These are phyloP conservation scores for Suillus discolor DNA, from an alignment of 768 basidiomycete species.

Conservation along the genomic window DNA sequence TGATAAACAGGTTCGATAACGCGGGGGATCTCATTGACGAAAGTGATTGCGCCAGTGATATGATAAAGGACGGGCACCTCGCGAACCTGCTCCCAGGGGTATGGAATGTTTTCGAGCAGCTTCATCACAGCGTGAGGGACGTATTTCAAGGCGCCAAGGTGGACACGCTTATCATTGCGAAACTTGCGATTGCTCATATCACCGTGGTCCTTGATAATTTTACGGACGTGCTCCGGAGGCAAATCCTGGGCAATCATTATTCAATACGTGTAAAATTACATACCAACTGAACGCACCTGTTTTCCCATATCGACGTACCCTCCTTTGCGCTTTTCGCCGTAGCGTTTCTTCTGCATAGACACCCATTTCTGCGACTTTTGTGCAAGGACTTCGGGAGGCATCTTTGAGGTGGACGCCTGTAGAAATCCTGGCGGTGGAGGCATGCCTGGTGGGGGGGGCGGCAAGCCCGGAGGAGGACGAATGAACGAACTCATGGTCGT, in stretches of 20 bases:
- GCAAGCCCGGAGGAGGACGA: conserved; percentile 35
- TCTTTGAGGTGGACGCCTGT: conserved; percentile 41
- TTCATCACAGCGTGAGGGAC: conserved; percentile 99
- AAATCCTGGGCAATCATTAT: conserved; percentile 60
- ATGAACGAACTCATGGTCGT: conserved; percentile 36
- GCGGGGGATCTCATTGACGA: conserved; percentile 97
- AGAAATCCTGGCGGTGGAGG: conserved; percentile 36
- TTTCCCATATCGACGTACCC: conserved; percentile 93
- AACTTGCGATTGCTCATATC: conserved; percentile 99
- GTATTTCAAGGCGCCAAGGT: conserved; percentile 97
- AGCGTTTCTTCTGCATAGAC: conserved; percentile 90
- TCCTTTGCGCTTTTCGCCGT: conserved; percentile 88
- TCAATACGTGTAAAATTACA: conserved; percentile 7
- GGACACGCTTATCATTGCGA: conserved; percentile 98
- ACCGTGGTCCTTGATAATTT: conserved; percentile 99
- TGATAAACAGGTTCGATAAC: conserved; percentile 98
- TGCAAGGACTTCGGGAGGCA: conserved; percentile 72
- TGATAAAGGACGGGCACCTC: conserved; percentile 99
- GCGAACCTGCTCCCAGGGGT: conserved; percentile 98
- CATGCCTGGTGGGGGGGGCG: conserved; percentile 44
- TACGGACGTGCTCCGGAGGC: conserved; percentile 96
- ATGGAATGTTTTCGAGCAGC: conserved; percentile 96
- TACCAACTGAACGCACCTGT: conserved; percentile 57
- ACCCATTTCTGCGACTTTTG: conserved; percentile 97
- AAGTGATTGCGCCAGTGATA: conserved; percentile 99